Conservation (phyloP, 192 early-diverging fungal species). For the Coemansia sp. region DNA sequence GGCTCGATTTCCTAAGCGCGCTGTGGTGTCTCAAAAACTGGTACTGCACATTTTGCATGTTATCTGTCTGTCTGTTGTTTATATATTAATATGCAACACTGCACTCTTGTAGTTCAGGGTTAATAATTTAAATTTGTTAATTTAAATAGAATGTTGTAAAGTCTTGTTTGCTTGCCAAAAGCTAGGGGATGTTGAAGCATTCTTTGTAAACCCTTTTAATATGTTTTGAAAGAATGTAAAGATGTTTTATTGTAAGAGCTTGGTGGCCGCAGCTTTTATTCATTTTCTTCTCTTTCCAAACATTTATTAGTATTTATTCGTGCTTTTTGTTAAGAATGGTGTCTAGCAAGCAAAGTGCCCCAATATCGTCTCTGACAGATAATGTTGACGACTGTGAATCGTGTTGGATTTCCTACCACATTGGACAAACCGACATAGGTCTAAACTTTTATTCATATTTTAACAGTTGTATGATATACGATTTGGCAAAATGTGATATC, state of each 20-base stretch:
- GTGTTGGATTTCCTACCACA: background rate
- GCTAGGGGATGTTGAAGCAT: background rate
- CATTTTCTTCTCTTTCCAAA: background rate
- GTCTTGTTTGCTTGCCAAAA: too few species aligned
- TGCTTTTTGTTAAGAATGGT: too few species aligned
- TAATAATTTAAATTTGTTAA: too few species aligned
- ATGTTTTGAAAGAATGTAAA: background rate
- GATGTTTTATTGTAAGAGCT: background rate
- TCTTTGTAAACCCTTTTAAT: background rate
- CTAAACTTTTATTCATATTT: background rate
- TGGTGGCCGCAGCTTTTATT: background rate
- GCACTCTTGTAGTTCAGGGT: background rate
- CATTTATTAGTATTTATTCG: too few species aligned
- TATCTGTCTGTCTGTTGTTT: background rate
- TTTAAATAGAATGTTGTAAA: too few species aligned
- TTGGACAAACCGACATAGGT: background rate
- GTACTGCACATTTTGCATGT: too few species aligned
- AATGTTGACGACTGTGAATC: too few species aligned
- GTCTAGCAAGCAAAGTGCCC: too few species aligned
- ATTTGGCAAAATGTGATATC: background rate
- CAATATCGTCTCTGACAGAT: too few species aligned
- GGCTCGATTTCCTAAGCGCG: slow-evolving; percentile 9
- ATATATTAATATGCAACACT: background rate
- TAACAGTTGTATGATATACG: background rate
- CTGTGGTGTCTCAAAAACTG: too few species aligned